Evolutionary conservation across 768 basidiomycete genomes (phyloP).

Genomic region (Collybia mongolica): DNA sequence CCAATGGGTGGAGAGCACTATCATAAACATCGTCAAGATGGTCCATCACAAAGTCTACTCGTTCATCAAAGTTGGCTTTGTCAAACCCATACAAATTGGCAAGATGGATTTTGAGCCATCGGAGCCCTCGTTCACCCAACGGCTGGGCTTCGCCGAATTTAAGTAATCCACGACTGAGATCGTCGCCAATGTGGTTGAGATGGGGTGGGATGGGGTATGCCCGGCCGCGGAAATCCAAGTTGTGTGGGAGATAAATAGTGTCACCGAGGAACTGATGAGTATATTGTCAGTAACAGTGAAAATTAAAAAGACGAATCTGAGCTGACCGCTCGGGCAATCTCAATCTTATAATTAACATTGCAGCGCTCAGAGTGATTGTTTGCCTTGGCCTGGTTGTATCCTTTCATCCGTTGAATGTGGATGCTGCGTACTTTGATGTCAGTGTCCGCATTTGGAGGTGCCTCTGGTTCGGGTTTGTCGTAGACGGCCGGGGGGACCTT

Average conservation of each 20-base stretch:
- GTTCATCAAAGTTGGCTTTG: constrained; percentile 92
- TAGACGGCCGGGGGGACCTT: constrained; percentile 80
- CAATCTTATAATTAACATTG: constrained; percentile 93
- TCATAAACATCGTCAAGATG: constrained; percentile 79
- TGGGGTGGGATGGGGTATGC: constrained; percentile 97
- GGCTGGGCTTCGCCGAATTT: constrained; percentile 78
- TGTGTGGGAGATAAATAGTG: constrained; percentile 90
- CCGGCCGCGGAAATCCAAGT: constrained; percentile 95
- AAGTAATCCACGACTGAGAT: constrained; percentile 85
- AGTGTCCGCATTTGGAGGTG: constrained; percentile 39
- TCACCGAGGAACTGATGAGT: constrained; percentile 77
- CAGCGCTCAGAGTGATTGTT: constrained; percentile 92
- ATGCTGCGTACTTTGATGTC: constrained; percentile 55
- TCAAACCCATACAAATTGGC: constrained; percentile 93
- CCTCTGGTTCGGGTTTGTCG: constrained; percentile 63
- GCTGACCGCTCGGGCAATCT: constrained; percentile 88
- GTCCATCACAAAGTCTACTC: constrained; percentile 74
- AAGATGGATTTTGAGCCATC: constrained; percentile 95
- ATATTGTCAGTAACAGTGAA: constrained; percentile 3
- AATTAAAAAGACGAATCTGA: neutral
- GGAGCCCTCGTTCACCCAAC: constrained; percentile 79
- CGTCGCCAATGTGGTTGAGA: constrained; percentile 94
- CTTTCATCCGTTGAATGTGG: constrained; percentile 55
- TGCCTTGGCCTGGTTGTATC: constrained; percentile 57
- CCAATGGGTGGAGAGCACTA: constrained; percentile 76